These are phyloP conservation scores for Firmiana major DNA, from an alignment of 345 rosid genomes.

Conservation along the genomic window DNA sequence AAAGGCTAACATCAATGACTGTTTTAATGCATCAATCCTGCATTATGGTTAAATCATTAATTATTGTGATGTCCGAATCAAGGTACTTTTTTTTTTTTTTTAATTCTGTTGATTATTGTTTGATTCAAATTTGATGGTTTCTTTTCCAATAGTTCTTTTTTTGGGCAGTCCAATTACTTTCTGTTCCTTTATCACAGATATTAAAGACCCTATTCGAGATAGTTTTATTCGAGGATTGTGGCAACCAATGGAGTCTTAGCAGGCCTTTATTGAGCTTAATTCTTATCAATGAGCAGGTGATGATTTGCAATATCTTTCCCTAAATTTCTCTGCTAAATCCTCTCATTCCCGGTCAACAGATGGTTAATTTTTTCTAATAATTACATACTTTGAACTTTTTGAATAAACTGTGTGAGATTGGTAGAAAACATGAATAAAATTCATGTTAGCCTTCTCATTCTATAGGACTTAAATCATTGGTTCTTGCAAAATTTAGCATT, in stretches of 20 bases:
- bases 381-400: not conserved
- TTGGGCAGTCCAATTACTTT: not conserved
- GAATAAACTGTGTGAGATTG: not conserved
- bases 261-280: constrained; percentile 95
- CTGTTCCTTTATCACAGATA: constrained; percentile 42
- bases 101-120: not conserved
- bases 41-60: too few relatives aligned
- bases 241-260: constrained; percentile 98
- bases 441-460: not conserved
- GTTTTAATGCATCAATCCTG: too few relatives aligned
- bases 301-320: not conserved
- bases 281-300: constrained; percentile 85
- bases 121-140: not conserved
- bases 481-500: not conserved
- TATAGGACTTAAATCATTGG: not conserved
- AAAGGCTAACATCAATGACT: too few relatives aligned
- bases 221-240: constrained; percentile 90
- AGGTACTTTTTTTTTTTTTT: not conserved
- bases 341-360: not conserved
- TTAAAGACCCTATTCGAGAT: constrained; percentile 91
- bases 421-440: not conserved
- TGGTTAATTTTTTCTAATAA: not conserved
- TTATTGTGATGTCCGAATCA: not conserved
- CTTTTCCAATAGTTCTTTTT: not conserved
- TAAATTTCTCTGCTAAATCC: not conserved